phyloP scores from a whole-genome alignment of 768 basidiomycete species.

The Trichaptum fuscoviolaceum region DNA sequence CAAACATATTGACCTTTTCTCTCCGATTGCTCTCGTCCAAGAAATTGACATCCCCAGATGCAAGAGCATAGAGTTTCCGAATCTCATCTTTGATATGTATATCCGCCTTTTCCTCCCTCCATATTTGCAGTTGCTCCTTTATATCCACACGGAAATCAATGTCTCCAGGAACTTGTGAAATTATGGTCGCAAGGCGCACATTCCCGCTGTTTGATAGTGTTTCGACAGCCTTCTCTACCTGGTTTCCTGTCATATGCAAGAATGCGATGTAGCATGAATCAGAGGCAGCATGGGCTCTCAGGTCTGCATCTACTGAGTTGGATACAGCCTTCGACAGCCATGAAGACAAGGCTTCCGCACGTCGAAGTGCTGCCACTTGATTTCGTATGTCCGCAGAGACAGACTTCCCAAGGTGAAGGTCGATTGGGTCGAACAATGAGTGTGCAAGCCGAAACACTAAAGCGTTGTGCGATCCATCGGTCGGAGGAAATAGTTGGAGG shows the following conservation, averaged over 20 bases:
- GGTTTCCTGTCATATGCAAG: slow-evolving; percentile 78
- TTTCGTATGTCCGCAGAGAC: slow-evolving; percentile 59
- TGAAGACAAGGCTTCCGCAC: slow-evolving; percentile 73
- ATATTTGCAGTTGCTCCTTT: slow-evolving; percentile 68
- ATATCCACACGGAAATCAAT: slow-evolving; percentile 69
- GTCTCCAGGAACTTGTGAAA: slow-evolving; percentile 84
- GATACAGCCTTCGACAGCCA: slow-evolving; percentile 81
- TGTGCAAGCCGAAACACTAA: slow-evolving; percentile 82
- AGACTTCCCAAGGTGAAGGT: slow-evolving; percentile 51
- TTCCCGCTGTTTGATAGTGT: slow-evolving; percentile 70
- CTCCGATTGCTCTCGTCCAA: slow-evolving; percentile 51
- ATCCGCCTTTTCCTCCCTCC: slow-evolving; percentile 75
- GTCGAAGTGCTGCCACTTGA: slow-evolving; percentile 55
- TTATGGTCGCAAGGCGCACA: slow-evolving; percentile 80
- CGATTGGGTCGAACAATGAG: slow-evolving; percentile 83
- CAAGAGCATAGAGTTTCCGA: slow-evolving; percentile 75
- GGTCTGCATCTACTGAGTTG: slow-evolving; percentile 64
- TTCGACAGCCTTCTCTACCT: slow-evolving; percentile 78
- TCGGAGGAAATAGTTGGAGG: slow-evolving; percentile 59
- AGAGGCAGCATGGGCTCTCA: slow-evolving; percentile 43
- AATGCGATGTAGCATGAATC: slow-evolving; percentile 56
- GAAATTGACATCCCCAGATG: slow-evolving; percentile 69
- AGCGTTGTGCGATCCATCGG: slow-evolving; percentile 71
- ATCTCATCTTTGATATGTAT: slow-evolving; percentile 60
- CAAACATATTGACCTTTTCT: slow-evolving; percentile 54